These are phyloP conservation scores for Gyrodon lividus DNA, from an alignment of 768 basidiomycete genomes.

Conservation along the genomic window DNA sequence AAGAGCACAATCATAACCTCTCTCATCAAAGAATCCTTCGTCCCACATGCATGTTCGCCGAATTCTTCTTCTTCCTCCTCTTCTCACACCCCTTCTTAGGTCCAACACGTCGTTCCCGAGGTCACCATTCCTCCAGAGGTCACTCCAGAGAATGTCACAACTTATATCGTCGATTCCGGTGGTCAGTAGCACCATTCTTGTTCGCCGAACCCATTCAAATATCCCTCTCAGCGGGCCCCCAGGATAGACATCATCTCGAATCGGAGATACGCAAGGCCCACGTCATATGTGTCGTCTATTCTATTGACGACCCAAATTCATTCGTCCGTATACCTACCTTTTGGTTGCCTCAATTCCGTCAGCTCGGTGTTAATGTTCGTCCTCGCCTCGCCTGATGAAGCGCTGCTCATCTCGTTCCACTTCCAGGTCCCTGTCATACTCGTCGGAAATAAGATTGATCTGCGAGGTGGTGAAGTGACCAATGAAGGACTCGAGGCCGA, in stretches of 20 bases:
- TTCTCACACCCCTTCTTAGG: conserved; percentile 45
- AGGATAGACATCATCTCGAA: conserved; percentile 86
- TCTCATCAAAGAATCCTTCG: conserved; percentile 93
- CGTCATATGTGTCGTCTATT: conserved; percentile 97
- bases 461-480: conserved; percentile 89
- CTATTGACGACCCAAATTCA: conserved; percentile 93
- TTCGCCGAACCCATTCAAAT: conserved; percentile 5
- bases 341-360: conserved; percentile 94
- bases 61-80: not conserved
- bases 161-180: conserved; percentile 96
- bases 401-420: conserved; percentile 30
- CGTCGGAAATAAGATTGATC: conserved; percentile 97
- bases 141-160: conserved; percentile 96
- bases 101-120: conserved; percentile 93
- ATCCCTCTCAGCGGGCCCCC: conserved; percentile 63
- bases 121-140: conserved; percentile 98
- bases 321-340: conserved; percentile 98
- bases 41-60: conserved; percentile 66
- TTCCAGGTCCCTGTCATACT: conserved; percentile 90
- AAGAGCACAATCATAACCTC: conserved; percentile 98
- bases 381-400: not conserved
- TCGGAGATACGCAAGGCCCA: conserved; percentile 96
- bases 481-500: conserved; percentile 94
- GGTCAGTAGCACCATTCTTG: conserved; percentile 47
- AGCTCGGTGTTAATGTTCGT: conserved; percentile 91